Conservation (phyloP, 371 early-diverging fungal genomes). For the Sporodiniella umbellata region DNA sequence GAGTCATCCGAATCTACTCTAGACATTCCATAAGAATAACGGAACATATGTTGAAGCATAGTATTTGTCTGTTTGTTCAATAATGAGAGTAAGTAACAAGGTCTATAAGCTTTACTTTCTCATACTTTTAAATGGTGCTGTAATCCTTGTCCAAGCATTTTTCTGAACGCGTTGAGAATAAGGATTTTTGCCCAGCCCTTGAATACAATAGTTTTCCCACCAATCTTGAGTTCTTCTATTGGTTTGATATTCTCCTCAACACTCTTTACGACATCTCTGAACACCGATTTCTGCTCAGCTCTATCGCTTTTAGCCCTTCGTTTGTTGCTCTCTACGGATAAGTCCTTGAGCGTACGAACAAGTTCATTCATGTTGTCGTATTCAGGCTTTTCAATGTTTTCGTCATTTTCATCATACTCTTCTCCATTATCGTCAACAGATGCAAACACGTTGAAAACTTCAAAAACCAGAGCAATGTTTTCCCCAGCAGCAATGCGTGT, state of each 20-base stretch:
- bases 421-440: conserved; percentile 15
- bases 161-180: conserved; percentile 28
- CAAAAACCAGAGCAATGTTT: conserved; percentile 74
- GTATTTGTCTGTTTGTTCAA: conserved; percentile 13
- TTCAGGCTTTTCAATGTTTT: conserved; percentile 33
- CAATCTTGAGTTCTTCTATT: conserved; percentile 46
- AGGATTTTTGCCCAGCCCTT: conserved; percentile 51
- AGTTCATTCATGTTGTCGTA: conserved; percentile 61
- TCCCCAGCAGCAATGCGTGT: conserved; percentile 74
- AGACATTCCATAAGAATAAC: conserved; percentile 14
- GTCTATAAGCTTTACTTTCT: conserved; percentile 1
- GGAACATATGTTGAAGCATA: conserved; percentile 31
- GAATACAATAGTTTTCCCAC: conserved; percentile 32
- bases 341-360: conserved; percentile 47
- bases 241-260: conserved; percentile 60
- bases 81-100: neutral
- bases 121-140: conserved; percentile 28
- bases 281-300: conserved; percentile 62
- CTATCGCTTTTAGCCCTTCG: conserved; percentile 61
- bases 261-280: conserved; percentile 66
- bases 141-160: conserved; percentile 32
- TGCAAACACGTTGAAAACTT: conserved; percentile 29
- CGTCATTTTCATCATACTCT: conserved; percentile 34
- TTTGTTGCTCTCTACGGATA: conserved; percentile 60
- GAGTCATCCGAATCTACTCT: conserved; percentile 22